These are phyloP conservation scores for Choiromyces venosus DNA, from an alignment of 495 filamentous ascomycete genomes.

Conservation along the genomic window DNA sequence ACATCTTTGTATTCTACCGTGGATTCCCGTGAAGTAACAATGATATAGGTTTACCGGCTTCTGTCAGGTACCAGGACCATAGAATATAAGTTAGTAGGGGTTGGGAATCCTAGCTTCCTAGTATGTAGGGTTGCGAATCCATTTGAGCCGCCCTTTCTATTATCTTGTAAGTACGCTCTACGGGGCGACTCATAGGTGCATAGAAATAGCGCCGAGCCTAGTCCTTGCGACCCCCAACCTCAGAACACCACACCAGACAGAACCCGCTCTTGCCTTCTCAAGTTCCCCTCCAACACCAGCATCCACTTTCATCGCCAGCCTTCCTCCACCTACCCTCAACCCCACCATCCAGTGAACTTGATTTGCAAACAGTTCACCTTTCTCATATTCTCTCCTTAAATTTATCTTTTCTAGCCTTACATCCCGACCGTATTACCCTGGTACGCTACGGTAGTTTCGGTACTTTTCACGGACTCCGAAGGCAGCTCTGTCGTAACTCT, in stretches of 20 bases:
- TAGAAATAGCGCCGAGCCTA: conserved; percentile 24
- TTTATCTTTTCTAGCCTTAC: background rate
- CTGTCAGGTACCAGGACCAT: background rate
- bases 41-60: background rate
- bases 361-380: conserved; percentile 13
- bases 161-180: background rate
- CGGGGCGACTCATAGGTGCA: conserved; percentile 13
- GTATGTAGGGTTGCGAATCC: background rate
- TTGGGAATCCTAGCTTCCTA: background rate
- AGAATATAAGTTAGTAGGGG: background rate
- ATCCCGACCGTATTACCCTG: conserved; percentile 16
- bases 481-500: conserved; percentile 25
- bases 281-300: conserved; percentile 35
- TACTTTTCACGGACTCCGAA: conserved; percentile 14
- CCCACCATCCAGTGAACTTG: conserved; percentile 20
- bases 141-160: conserved; percentile 27
- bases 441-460: conserved; percentile 29
- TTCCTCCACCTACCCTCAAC: conserved; percentile 3
- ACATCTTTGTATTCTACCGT: background rate
- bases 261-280: conserved; percentile 17
- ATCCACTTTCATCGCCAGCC: conserved; percentile 28
- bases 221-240: conserved; percentile 12
- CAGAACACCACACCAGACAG: conserved; percentile 29
- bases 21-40: background rate
- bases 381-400: background rate